Conservation (phyloP, 805 yeast species). For the Monosporozyma aerobia region DNA sequence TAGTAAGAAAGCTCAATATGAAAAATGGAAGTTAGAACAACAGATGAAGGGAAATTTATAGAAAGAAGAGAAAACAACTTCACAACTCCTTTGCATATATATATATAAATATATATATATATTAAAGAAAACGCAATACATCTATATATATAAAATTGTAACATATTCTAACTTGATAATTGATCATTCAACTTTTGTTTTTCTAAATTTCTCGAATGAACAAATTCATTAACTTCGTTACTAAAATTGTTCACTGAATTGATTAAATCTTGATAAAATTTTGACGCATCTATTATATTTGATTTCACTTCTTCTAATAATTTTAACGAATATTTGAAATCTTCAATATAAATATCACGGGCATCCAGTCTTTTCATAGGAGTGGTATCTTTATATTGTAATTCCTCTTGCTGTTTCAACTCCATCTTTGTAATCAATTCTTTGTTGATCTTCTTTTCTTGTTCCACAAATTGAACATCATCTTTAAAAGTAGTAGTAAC, state of each 20-base stretch:
- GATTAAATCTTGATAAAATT: constrained; percentile 59
- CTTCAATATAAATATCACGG: constrained; percentile 18
- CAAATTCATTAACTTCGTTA: constrained; percentile 42
- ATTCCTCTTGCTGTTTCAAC: constrained; percentile 13
- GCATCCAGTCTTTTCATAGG: constrained; percentile 13
- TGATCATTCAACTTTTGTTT: constrained; percentile 41
- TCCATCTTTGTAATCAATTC: constrained; percentile 33
- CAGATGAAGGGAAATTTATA: not conserved
- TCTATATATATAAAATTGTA: not conserved
- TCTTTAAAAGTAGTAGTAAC: constrained; percentile 36
- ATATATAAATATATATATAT: too few relatives aligned
- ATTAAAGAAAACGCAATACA: not conserved
- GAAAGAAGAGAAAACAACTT: not conserved
- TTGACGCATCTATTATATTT: constrained; percentile 58
- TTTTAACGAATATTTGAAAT: constrained; percentile 16
- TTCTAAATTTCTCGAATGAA: constrained; percentile 42
- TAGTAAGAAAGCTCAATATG: constrained; percentile 44
- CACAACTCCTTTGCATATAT: too few relatives aligned
- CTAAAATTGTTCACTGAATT: constrained; percentile 37
- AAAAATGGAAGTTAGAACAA: constrained; percentile 31
- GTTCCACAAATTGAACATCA: constrained; percentile 41
- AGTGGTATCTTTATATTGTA: not conserved
- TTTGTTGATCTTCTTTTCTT: constrained; percentile 33
- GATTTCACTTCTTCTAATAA: constrained; percentile 45
- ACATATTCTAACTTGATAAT: constrained; percentile 1